Evolutionary conservation across 202 grass and related monocot species (phyloP).

Genomic region (Alloteropsis angusta): DNA sequence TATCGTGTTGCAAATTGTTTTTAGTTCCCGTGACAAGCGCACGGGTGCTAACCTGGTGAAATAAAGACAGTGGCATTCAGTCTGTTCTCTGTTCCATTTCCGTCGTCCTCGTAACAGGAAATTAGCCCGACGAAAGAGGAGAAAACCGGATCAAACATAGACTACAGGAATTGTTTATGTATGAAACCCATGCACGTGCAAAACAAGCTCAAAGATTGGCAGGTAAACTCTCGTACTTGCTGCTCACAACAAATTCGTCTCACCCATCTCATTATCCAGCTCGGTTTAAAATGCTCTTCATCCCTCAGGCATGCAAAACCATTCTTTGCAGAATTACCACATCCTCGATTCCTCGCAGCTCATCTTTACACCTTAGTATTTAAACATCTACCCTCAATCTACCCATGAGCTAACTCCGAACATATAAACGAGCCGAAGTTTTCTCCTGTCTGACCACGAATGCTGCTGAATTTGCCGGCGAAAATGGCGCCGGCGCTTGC

Average conservation of each 20-base stretch:
- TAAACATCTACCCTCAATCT: conserved; percentile 31
- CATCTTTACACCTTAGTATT: conserved; percentile 19
- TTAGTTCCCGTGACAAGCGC: too few species aligned
- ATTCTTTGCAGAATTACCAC: neutral
- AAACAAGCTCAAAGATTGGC: conserved; percentile 33
- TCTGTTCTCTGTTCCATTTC: too few species aligned
- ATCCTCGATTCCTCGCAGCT: neutral
- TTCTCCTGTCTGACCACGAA: conserved; percentile 6
- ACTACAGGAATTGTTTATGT: neutral
- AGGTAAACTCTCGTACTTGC: conserved; percentile 37
- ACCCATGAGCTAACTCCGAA: conserved; percentile 16
- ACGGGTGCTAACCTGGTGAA: too few species aligned
- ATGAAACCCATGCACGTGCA: neutral
- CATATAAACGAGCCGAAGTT: conserved; percentile 29
- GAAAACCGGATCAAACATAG: too few species aligned
- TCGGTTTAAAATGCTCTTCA: too few species aligned
- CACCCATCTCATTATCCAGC: neutral
- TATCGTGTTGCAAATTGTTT: too few species aligned
- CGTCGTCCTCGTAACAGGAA: too few species aligned
- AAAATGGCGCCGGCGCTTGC: conserved; percentile 14
- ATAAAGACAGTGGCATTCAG: too few species aligned
- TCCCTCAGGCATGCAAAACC: neutral
- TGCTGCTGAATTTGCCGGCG: neutral
- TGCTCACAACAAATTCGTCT: neutral
- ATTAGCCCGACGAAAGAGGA: too few species aligned